phyloP scores from a whole-genome alignment of 2,329 filamentous ascomycete genomes.

The Rhytidhysteron rufulum region DNA sequence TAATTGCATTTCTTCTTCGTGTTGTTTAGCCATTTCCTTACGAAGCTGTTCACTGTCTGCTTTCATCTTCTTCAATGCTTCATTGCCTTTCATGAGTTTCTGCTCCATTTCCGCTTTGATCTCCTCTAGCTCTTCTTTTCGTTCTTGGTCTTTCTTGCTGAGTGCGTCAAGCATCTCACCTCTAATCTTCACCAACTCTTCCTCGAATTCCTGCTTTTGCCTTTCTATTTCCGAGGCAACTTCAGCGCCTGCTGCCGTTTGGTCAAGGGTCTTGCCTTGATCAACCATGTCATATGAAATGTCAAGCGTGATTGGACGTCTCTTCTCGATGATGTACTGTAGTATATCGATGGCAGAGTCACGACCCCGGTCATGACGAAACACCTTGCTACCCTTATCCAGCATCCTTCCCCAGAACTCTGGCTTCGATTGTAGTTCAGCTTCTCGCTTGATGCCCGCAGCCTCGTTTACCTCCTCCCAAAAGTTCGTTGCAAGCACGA shows the following conservation, averaged over 20 bases:
- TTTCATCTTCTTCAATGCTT: too few relatives aligned
- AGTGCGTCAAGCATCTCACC: conserved; percentile 7
- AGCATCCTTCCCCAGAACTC: conserved; percentile 19
- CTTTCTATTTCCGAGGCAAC: conserved; percentile 11
- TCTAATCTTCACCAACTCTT: conserved; percentile 10
- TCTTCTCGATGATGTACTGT: conserved; percentile 7
- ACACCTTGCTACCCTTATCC: conserved; percentile 9
- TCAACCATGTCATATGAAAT: conserved; percentile 19
- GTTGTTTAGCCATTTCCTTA: too few relatives aligned
- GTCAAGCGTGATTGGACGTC: conserved; percentile 9
- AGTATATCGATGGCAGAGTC: conserved; percentile 14
- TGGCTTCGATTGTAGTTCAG: conserved; percentile 9
- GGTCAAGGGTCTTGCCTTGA: conserved; percentile 11
- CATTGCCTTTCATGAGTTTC: too few relatives aligned
- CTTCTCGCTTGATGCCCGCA: conserved; percentile 15
- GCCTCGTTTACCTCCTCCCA: conserved; percentile 29
- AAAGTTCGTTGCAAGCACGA: conserved; percentile 40
- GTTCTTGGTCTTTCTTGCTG: conserved; percentile 7
- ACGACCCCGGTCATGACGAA: conserved; percentile 7
- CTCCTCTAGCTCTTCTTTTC: conserved; percentile 7
- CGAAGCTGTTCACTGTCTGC: too few relatives aligned
- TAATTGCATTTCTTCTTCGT: too few relatives aligned
- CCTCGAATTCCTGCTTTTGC: conserved; percentile 8
- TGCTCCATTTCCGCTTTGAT: too few relatives aligned
- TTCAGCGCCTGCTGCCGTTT: conserved; percentile 14